These are phyloP conservation scores for Solanum hybrid DNA, from an alignment of 305 asterid species.

Conservation along the genomic window DNA sequence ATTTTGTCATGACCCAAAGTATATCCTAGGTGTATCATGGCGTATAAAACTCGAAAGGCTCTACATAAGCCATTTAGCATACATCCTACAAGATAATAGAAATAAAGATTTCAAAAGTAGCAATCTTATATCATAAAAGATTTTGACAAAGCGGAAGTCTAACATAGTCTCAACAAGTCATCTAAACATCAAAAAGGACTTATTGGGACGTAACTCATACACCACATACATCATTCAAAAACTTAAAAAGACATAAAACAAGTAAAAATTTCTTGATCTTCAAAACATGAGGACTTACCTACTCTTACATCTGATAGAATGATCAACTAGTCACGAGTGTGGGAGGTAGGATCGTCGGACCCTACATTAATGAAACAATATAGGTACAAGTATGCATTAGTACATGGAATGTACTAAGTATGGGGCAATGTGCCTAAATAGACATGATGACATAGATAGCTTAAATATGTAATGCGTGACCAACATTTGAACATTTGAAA, in stretches of 20 bases:
- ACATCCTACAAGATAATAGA: too few relatives aligned
- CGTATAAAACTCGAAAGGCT: too few relatives aligned
- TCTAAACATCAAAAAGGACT: too few relatives aligned
- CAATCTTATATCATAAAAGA: neutral
- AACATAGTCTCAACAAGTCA: neutral
- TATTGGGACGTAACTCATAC: neutral
- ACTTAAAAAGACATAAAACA: neutral
- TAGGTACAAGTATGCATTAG: neutral
- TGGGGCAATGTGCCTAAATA: neutral
- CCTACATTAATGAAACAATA: neutral
- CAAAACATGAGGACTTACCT: neutral
- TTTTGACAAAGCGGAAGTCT: too few relatives aligned
- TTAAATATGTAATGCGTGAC: neutral
- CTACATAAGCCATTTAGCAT: too few relatives aligned
- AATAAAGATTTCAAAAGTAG: neutral
- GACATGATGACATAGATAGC: neutral
- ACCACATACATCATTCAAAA: neutral
- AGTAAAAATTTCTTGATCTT: neutral
- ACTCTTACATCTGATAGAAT: neutral
- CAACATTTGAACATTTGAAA: neutral
- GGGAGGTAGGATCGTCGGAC: neutral
- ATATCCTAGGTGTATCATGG: too few relatives aligned
- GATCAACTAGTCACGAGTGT: neutral
- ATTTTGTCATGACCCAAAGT: neutral
- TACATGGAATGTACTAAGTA: neutral